Evolutionary conservation across 2,329 filamentous ascomycete species (phyloP).

Genomic region (Alternaria sp.): DNA sequence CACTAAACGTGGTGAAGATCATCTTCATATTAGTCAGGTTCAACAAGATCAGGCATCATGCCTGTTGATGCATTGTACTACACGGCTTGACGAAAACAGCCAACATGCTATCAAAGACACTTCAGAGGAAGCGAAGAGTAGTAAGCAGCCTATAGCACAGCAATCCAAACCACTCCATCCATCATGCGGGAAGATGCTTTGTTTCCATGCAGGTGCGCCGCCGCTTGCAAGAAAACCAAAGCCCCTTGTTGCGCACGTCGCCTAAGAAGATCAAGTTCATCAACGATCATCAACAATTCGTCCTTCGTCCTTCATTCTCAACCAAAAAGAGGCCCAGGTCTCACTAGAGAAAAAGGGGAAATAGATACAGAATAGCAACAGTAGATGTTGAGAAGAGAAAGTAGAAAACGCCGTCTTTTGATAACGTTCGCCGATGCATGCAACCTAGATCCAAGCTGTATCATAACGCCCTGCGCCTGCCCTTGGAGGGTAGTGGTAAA

Average conservation of each 20-base stretch:
- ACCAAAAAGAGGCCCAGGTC: slow-evolving; percentile 1
- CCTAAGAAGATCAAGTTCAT: background rate
- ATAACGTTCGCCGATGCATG: slow-evolving; percentile 21
- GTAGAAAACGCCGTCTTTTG: slow-evolving; percentile 22
- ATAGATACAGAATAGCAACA: slow-evolving; percentile 12
- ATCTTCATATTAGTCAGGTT: background rate
- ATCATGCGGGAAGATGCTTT: background rate
- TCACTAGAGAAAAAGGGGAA: background rate
- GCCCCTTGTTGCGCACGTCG: slow-evolving; percentile 3
- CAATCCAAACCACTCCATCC: background rate
- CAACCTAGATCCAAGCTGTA: slow-evolving; percentile 18
- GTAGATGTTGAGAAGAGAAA: slow-evolving; percentile 4
- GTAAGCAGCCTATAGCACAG: background rate
- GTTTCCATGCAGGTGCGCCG: background rate
- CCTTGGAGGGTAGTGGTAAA: slow-evolving; percentile 12
- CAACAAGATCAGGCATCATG: slow-evolving; percentile 5
- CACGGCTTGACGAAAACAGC: slow-evolving; percentile 4
- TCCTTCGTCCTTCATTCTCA: slow-evolving; percentile 2
- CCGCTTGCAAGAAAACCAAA: slow-evolving; percentile 1
- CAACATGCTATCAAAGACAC: slow-evolving; percentile 10
- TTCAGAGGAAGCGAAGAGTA: background rate
- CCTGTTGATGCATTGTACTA: slow-evolving; percentile 11
- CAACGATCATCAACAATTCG: slow-evolving; percentile 8
- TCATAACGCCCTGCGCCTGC: slow-evolving; percentile 23
- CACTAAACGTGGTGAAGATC: slow-evolving; percentile 4